phyloP scores from a whole-genome alignment of 305 asterid species.

The Galium porrigens region DNA sequence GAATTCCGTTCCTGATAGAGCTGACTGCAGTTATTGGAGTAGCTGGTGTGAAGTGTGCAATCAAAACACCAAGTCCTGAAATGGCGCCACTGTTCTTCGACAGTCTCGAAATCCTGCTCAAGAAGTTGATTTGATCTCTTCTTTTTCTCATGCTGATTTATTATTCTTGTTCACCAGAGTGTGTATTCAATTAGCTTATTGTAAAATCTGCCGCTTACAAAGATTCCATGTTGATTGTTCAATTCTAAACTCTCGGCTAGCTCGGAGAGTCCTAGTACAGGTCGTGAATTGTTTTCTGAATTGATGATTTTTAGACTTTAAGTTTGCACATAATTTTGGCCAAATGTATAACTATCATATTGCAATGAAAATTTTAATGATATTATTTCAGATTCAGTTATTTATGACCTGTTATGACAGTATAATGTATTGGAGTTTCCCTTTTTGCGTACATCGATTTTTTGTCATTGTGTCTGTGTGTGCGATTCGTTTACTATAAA shows the following conservation, averaged over 20 bases:
- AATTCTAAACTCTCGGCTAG: constrained; percentile 4
- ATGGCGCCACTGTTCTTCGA: constrained; percentile 86
- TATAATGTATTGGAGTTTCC: no score
- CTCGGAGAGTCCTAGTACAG: constrained; percentile 2
- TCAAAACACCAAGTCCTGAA: constrained; percentile 76
- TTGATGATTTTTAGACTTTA: not conserved
- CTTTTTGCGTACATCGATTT: no score
- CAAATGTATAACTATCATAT: constrained; percentile 8
- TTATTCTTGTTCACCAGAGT: not conserved
- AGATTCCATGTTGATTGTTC: not conserved
- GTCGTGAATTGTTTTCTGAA: not conserved
- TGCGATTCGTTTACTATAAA: no score
- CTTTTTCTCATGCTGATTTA: constrained; percentile 1
- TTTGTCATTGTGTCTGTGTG: no score
- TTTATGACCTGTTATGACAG: no score
- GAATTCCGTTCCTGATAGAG: constrained; percentile 74
- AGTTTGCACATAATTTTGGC: constrained; percentile 14
- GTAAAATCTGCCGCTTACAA: constrained; percentile 13
- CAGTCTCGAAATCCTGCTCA: constrained; percentile 52
- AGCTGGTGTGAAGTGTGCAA: constrained; percentile 86
- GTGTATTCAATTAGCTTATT: not conserved
- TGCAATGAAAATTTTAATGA: not conserved
- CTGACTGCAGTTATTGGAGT: constrained; percentile 60
- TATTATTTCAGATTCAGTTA: no score
- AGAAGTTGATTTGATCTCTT: constrained; percentile 23